Evolutionary conservation across 140 eudicot species (phyloP).

Genomic region (Anethum foeniculum): DNA sequence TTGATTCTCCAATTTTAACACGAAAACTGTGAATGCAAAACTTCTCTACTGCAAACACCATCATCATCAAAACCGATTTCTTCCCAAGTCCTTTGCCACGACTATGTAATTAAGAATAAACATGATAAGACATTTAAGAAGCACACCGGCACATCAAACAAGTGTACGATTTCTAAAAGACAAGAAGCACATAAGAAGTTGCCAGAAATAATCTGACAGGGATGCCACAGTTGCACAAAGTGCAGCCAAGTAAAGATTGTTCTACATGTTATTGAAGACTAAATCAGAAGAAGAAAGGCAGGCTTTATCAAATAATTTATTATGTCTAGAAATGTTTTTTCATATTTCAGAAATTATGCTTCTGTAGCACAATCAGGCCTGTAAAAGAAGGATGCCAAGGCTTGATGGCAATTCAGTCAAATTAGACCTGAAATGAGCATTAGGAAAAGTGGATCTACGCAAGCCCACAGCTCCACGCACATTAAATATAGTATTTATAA

Average conservation of each 20-base stretch:
- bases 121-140: conserved; percentile 2
- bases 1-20: conserved; percentile 79
- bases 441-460: neutral
- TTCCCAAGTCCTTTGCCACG: conserved; percentile 94
- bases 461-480: neutral
- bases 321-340: neutral
- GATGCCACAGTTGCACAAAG: neutral
- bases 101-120: conserved; percentile 37
- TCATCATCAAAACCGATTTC: conserved; percentile 75
- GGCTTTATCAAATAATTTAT: neutral
- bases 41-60: conserved; percentile 57
- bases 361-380: neutral
- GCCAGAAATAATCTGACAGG: neutral
- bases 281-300: neutral
- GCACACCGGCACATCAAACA: neutral
- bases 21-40: conserved; percentile 54
- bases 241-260: neutral
- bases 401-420: neutral
- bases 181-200: neutral
- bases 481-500: neutral
- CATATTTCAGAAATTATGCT: neutral
- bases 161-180: neutral
- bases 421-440: neutral
- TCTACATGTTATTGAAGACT: neutral
- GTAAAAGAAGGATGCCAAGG: neutral